Evolutionary conservation across 345 rosid genomes (phyloP).

Genomic region (Syzygium oleosum): DNA sequence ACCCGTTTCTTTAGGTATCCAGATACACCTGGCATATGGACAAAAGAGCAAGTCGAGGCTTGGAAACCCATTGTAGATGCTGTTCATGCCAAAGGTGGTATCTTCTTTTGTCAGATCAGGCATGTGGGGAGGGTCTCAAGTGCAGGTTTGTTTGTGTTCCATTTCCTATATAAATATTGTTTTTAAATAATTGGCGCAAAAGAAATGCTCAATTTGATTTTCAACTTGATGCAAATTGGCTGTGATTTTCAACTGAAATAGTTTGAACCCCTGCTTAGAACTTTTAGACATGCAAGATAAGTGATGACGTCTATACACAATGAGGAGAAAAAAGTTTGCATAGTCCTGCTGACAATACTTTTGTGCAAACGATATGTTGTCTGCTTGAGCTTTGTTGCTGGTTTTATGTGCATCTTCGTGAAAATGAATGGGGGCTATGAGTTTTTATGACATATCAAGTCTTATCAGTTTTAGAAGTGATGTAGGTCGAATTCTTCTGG

Average conservation of each 20-base stretch:
- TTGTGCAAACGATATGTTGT: neutral
- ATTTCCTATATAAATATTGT: neutral
- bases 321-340: neutral
- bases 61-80: constrained; percentile 88
- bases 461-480: neutral
- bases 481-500: neutral
- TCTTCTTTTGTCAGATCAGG: constrained; percentile 67
- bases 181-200: neutral
- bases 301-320: neutral
- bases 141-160: constrained; percentile 12
- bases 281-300: neutral
- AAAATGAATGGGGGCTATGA: neutral
- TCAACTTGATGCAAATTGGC: neutral
- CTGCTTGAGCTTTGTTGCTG: neutral
- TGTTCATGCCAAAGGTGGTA: constrained; percentile 71
- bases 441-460: neutral
- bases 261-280: neutral
- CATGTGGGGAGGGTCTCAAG: constrained; percentile 75
- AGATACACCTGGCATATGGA: constrained; percentile 66
- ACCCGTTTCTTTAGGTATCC: constrained; percentile 13
- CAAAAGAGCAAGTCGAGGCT: constrained; percentile 74
- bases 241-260: neutral
- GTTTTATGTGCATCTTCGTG: neutral
- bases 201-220: neutral
- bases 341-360: neutral